These are phyloP conservation scores for Fremontodendron californicum DNA, from an alignment of 345 rosid genomes.

Conservation along the genomic window DNA sequence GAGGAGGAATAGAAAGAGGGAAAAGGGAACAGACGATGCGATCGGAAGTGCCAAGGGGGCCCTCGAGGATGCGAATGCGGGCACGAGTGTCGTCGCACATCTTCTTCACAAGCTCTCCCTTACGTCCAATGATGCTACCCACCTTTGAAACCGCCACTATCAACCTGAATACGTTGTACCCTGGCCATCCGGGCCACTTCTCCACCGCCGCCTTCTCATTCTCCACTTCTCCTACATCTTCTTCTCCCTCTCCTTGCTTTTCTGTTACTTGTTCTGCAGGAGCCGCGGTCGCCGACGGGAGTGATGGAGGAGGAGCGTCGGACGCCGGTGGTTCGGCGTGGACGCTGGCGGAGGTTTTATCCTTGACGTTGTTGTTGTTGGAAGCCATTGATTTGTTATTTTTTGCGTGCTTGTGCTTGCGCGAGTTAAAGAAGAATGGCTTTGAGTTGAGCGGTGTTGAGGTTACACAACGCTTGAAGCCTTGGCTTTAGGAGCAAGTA, in stretches of 20 bases:
- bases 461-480: background rate
- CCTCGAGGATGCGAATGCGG: slow-evolving; percentile 75
- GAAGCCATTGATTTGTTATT: background rate
- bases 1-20: background rate
- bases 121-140: slow-evolving; percentile 81
- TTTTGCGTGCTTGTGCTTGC: background rate
- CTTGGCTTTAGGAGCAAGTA: slow-evolving; percentile 8
- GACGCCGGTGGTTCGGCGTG: background rate
- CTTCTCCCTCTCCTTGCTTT: background rate
- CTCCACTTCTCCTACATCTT: background rate
- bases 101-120: slow-evolving; percentile 83
- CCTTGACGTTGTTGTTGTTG: background rate
- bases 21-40: slow-evolving; percentile 51
- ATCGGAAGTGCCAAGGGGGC: slow-evolving; percentile 52
- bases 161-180: slow-evolving; percentile 71
- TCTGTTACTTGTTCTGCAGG: background rate
- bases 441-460: no score
- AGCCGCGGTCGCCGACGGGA: background rate
- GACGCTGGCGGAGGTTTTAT: background rate
- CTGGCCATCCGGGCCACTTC: slow-evolving; percentile 96
- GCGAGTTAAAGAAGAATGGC: no score
- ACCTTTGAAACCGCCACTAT: slow-evolving; percentile 70
- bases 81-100: slow-evolving; percentile 86
- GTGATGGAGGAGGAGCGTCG: background rate
- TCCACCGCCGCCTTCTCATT: slow-evolving; percentile 19